Conservation (phyloP, 805 yeast genomes). For the Scheffersomyces lignosus region DNA sequence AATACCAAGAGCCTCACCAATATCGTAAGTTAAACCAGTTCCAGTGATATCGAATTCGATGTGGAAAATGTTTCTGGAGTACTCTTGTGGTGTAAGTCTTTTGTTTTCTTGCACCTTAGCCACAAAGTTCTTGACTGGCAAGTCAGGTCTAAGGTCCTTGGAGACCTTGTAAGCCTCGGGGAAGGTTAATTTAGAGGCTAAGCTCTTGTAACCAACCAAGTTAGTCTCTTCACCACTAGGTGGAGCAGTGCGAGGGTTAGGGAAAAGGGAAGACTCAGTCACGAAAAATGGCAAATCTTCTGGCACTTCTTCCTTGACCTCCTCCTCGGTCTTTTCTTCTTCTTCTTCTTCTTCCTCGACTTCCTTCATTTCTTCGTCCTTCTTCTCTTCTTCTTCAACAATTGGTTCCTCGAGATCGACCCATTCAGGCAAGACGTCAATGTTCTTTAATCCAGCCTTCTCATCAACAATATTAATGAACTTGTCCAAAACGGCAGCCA, state of each 20-base stretch:
- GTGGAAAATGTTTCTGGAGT: conserved; percentile 94
- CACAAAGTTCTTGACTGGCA: conserved; percentile 79
- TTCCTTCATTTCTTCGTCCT: conserved; percentile 17
- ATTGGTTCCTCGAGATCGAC: conserved; percentile 34
- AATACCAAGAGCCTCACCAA: conserved; percentile 95
- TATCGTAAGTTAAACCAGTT: conserved; percentile 86
- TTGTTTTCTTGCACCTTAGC: conserved; percentile 90
- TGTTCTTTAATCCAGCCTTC: conserved; percentile 39
- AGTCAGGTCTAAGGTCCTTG: conserved; percentile 80
- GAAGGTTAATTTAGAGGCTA: conserved; percentile 74
- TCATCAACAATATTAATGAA: conserved; percentile 60
- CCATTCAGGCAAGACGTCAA: conserved; percentile 35
- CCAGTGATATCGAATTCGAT: conserved; percentile 90
- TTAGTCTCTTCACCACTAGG: conserved; percentile 41
- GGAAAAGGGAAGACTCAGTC: conserved; percentile 62
- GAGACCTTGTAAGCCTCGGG: conserved; percentile 69
- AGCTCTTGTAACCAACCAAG: conserved; percentile 39
- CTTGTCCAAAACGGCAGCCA: conserved; percentile 69
- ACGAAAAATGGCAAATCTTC: conserved; percentile 49
- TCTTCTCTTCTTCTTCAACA: conserved; percentile 25
- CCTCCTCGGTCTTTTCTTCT: conserved; percentile 22
- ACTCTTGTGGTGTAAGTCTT: conserved; percentile 86
- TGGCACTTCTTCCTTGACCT: conserved; percentile 19
- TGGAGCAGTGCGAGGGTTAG: conserved; percentile 53
- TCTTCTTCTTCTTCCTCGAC: conserved; percentile 13